Base-by-base conservation (phyloP, 2,329 filamentous ascomycete species). In the Cladobotryum mycophilum region DNA sequence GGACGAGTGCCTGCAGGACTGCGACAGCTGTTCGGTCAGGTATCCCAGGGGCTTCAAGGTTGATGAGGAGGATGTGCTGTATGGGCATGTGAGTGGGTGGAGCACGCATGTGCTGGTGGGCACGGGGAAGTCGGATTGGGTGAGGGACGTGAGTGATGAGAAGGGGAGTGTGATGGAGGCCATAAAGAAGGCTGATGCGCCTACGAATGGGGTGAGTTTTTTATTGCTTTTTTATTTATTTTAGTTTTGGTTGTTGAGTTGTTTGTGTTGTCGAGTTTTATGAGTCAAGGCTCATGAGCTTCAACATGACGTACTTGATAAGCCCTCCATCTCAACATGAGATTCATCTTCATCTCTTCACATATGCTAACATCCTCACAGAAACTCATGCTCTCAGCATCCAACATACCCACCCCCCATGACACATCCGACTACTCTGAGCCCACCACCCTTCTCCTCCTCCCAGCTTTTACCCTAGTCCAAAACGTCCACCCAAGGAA, bases 91-190 rank as follows among this genome's bases (percentile, higher is more conserved):
- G 55, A 88, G 89, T 63, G 89, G 84, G 35, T 97, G 89, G 87
- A 85, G 82, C 62, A 93, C 90, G 17, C 93, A 99, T 70, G 66
- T 96, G 55, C 74, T 99, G 33, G 89, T 97, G 14, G 93, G 89
- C 20, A 99, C 93, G n/a, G 89, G 90, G 54, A 96, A 96, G 79
- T 80, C 85, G 22, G 93, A 99, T 70, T 99, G 93, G 93, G 86
- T 92, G 63, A 74, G 88, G 53, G 86, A 95, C 71, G 88, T 96
- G 42, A 82, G 81, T 51, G 88, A 97, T 64, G 93, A 97, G 74
- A 85, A 88, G 68, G 87, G 86, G 5, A 89, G 85, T 64, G 78
- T 92, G 33, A 92, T 92, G 88, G 76, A 89, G 71, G 88, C 86
- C 2, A 79, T 91, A 59, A 78, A 70, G 13, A 72, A 73, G 48